phyloP scores from a whole-genome alignment of 2,329 filamentous ascomycete genomes.

The Furcasterigmium sp. region DNA sequence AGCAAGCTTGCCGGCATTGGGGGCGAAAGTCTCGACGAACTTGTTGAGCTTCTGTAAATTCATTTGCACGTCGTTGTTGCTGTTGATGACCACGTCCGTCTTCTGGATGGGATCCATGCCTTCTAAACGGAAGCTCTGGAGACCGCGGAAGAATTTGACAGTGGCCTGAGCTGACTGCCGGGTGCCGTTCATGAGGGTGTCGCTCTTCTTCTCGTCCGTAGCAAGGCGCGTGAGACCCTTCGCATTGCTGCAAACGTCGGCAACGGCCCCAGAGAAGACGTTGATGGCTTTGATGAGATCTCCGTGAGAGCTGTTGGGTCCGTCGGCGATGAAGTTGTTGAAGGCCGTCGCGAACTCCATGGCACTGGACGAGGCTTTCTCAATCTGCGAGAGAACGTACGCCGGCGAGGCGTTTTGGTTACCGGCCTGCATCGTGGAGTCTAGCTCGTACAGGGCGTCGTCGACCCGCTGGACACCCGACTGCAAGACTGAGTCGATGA shows the following conservation, averaged over 20 bases:
- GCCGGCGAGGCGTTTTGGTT: slow-evolving; percentile 96
- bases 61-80: slow-evolving; percentile 93
- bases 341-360: slow-evolving; percentile 98
- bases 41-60: slow-evolving; percentile 92
- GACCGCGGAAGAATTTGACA: slow-evolving; percentile 88
- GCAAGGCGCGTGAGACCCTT: slow-evolving; percentile 92
- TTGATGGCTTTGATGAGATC: slow-evolving; percentile 93
- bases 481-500: slow-evolving; percentile 94
- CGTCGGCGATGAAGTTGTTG: slow-evolving; percentile 97
- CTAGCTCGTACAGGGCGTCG: slow-evolving; percentile 92
- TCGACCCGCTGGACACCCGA: slow-evolving; percentile 90
- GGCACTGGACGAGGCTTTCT: slow-evolving; percentile 89
- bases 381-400: slow-evolving; percentile 93
- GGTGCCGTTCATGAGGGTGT: slow-evolving; percentile 76
- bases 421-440: slow-evolving; percentile 96
- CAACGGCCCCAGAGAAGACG: slow-evolving; percentile 82
- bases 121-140: slow-evolving; percentile 91
- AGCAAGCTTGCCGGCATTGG: slow-evolving; percentile 76
- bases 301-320: slow-evolving; percentile 81
- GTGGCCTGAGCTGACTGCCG: slow-evolving; percentile 81
- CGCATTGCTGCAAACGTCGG: slow-evolving; percentile 92
- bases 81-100: slow-evolving; percentile 95
- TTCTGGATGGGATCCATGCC: slow-evolving; percentile 87
- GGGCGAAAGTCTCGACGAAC: slow-evolving; percentile 85
- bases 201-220: slow-evolving; percentile 90